Percentiles rank a stretch among this genome's conserved stretches.
Conservation (phyloP, 129 eudicot species). For the Ambrosia trifida region DNA sequence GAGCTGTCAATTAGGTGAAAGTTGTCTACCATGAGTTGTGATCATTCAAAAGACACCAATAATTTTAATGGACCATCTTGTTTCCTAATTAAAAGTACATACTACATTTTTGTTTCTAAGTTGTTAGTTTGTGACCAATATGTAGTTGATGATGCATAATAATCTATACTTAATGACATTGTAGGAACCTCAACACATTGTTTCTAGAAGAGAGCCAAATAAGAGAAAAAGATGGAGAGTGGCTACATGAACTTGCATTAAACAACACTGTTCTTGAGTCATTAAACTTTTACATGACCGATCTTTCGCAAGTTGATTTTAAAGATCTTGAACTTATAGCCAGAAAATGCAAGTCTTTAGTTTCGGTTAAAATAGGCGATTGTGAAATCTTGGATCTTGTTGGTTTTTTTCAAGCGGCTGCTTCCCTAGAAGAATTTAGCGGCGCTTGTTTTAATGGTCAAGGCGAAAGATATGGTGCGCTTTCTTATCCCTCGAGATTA, state of each 20-base stretch:
- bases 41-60: slow-evolving; percentile 6
- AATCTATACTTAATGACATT: slow-evolving; percentile 1
- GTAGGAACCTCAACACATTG: slow-evolving; percentile 62
- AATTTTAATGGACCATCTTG: background rate
- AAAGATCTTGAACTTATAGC: slow-evolving; percentile 72
- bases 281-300: slow-evolving; percentile 76
- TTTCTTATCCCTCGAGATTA: slow-evolving; percentile 51
- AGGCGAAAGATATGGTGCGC: slow-evolving; percentile 44
- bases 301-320: slow-evolving; percentile 42
- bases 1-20: slow-evolving; percentile 28
- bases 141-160: slow-evolving; percentile 19
- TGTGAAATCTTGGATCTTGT: slow-evolving; percentile 59
- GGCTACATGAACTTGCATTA: slow-evolving; percentile 76
- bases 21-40: slow-evolving; percentile 11
- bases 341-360: slow-evolving; percentile 49
- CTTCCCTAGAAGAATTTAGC: slow-evolving; percentile 70
- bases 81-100: slow-evolving; percentile 2
- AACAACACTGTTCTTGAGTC: slow-evolving; percentile 63
- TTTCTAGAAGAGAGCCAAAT: slow-evolving; percentile 69
- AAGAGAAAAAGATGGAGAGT: slow-evolving; percentile 54
- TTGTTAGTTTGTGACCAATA: background rate
- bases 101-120: background rate
- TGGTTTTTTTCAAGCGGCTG: slow-evolving; percentile 59
- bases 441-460: slow-evolving; percentile 61
- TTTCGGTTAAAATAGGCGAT: slow-evolving; percentile 62